Evolutionary conservation across 306 rosid genomes (phyloP).

Genomic region (Begonia peltatifolia): DNA sequence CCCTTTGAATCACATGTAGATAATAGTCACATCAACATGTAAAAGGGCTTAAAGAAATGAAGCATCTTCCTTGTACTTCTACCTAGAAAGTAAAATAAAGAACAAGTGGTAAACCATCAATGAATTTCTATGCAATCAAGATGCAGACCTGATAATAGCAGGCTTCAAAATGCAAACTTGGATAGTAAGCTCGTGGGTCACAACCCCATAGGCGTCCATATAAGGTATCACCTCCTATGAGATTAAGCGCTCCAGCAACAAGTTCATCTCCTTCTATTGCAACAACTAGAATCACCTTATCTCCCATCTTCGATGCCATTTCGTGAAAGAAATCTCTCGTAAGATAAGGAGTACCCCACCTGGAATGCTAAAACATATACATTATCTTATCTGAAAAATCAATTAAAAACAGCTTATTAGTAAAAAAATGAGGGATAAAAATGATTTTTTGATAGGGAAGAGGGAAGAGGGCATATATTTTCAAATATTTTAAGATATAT

Average conservation of each 20-base stretch:
- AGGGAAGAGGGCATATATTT: too few relatives aligned
- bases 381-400: conserved; percentile 8
- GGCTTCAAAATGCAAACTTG: conserved; percentile 91
- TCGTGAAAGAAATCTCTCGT: conserved; percentile 80
- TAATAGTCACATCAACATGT: too few relatives aligned
- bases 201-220: conserved; percentile 96
- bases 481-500: too few relatives aligned
- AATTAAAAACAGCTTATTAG: neutral
- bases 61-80: neutral
- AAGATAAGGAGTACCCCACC: conserved; percentile 94
- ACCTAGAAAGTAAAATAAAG: neutral
- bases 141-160: conserved; percentile 81
- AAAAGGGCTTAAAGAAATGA: too few relatives aligned
- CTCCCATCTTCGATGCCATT: conserved; percentile 84
- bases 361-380: conserved; percentile 13
- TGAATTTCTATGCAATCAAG: neutral
- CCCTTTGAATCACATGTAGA: too few relatives aligned
- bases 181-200: conserved; percentile 52
- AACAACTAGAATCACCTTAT: conserved; percentile 59
- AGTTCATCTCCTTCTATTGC: conserved; percentile 82
- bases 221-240: conserved; percentile 87
- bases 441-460: too few relatives aligned
- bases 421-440: too few relatives aligned
- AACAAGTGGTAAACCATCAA: neutral
- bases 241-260: conserved; percentile 92